Percentiles rank a stretch among this genome's conserved stretches.
Evolutionary conservation across 305 asterid genomes (phyloP).

Genomic region (Euphrasia arctica): DNA sequence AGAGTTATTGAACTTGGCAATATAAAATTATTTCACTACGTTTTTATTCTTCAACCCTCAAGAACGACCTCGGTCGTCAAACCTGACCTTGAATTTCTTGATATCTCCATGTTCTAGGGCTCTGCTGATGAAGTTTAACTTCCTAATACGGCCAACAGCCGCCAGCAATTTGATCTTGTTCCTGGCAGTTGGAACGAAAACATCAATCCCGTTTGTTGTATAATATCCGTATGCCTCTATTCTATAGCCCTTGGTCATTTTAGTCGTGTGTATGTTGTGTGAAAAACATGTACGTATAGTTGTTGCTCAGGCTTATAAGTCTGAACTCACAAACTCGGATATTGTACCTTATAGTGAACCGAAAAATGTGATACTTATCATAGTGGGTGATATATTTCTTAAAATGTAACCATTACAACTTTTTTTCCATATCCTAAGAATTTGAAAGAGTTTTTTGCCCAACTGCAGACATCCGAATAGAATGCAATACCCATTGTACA

Average conservation of each 20-base stretch:
- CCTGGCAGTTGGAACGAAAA: conserved; percentile 12
- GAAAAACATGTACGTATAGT: background rate
- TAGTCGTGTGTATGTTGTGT: conserved; percentile 26
- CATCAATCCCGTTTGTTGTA: background rate
- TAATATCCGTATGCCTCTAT: background rate
- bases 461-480: no score
- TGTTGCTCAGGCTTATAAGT: background rate
- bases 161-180: conserved; percentile 8
- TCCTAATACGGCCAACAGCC: conserved; percentile 15
- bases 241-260: background rate
- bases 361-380: conserved; percentile 55
- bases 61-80: conserved; percentile 7
- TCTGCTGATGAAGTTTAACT: conserved; percentile 25
- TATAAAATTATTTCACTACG: background rate
- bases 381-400: conserved; percentile 32
- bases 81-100: conserved; percentile 13
- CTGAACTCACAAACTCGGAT: conserved; percentile 21
- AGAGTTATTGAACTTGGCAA: background rate
- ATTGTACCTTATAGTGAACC: conserved; percentile 36
- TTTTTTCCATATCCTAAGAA: no score
- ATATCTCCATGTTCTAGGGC: conserved; percentile 26
- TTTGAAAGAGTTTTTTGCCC: no score
- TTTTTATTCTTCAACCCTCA: background rate
- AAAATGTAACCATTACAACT: no score
- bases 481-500: no score